Evolutionary conservation across 495 filamentous ascomycete genomes (phyloP).

Genomic region (Aspergillus saccharolyticus): DNA sequence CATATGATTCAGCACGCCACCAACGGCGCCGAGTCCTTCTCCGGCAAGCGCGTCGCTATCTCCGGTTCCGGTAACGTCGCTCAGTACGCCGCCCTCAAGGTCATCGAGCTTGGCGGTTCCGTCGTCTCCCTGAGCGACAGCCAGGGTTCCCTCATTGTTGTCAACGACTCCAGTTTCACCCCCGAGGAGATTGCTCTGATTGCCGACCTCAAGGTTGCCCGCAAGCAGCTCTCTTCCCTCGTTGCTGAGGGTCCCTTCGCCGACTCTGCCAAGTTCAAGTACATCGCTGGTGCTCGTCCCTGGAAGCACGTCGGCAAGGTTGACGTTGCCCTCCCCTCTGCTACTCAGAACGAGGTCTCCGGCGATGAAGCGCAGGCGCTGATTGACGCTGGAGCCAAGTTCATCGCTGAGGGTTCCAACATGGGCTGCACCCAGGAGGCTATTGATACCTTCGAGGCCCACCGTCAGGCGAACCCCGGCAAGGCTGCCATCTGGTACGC

Average conservation of each 20-base stretch:
- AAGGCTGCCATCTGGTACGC: conserved; percentile 85
- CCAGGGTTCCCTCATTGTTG: conserved; percentile 75
- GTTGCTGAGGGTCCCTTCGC: conserved; percentile 46
- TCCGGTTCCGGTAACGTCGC: conserved; percentile 98
- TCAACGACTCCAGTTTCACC: conserved; percentile 59
- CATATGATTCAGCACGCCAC: conserved; percentile 91
- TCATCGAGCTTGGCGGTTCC: conserved; percentile 89
- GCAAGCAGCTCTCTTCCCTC: conserved; percentile 69
- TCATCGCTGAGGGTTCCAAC: conserved; percentile 96
- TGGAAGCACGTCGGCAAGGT: conserved; percentile 86
- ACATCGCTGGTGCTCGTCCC: conserved; percentile 81
- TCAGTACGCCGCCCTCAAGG: conserved; percentile 95
- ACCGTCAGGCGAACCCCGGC: conserved; percentile 64
- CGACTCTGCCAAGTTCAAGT: conserved; percentile 72
- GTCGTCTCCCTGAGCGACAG: conserved; percentile 94
- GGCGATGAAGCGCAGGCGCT: conserved; percentile 82
- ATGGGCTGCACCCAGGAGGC: conserved; percentile 98
- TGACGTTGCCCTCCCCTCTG: conserved; percentile 86
- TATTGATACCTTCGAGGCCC: conserved; percentile 87
- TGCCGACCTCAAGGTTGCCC: conserved; percentile 78
- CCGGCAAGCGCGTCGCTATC: conserved; percentile 90
- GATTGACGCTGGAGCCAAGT: conserved; percentile 69
- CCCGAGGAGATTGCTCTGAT: conserved; percentile 73
- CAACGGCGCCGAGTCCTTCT: conserved; percentile 75
- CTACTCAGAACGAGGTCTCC: conserved; percentile 96